Conservation (phyloP, 495 filamentous ascomycete genomes). For the Amorphotheca resinae region DNA sequence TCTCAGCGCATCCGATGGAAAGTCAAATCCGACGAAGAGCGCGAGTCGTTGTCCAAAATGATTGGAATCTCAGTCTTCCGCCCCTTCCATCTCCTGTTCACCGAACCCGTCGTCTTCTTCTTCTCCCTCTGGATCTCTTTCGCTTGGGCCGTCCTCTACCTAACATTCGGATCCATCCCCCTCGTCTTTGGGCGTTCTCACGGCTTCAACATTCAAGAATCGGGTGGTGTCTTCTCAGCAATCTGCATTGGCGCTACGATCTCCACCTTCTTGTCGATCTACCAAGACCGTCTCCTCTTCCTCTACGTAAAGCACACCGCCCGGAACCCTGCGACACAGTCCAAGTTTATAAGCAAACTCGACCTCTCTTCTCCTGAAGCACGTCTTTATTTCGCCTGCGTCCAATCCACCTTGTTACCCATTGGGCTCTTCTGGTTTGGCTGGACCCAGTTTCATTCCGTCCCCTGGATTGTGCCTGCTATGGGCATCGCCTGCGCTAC, state of each 20-base stretch:
- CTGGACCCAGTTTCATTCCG: constrained; percentile 53
- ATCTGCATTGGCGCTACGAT: constrained; percentile 57
- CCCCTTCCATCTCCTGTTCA: constrained; percentile 77
- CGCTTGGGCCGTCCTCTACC: constrained; percentile 80
- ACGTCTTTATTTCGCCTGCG: constrained; percentile 72
- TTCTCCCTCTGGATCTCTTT: constrained; percentile 89
- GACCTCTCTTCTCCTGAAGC: constrained; percentile 50
- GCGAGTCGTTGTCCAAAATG: constrained; percentile 54
- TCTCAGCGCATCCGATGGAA: constrained; percentile 67
- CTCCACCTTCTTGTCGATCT: constrained; percentile 61
- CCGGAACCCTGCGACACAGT: constrained; percentile 1
- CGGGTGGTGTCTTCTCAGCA: constrained; percentile 59
- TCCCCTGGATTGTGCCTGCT: constrained; percentile 69
- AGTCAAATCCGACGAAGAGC: constrained; percentile 72
- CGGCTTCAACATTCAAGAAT: constrained; percentile 52
- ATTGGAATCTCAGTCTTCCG: constrained; percentile 64
- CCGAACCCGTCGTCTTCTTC: constrained; percentile 89
- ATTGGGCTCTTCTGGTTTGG: constrained; percentile 62
- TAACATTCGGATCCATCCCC: constrained; percentile 69
- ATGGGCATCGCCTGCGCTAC: constrained; percentile 61
- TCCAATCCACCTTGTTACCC: constrained; percentile 53
- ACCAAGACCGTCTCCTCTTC: constrained; percentile 40
- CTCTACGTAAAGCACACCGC: constrained; percentile 20
- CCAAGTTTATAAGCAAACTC: constrained; percentile 25
- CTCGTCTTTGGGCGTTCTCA: constrained; percentile 64